phyloP scores from a whole-genome alignment of 257 asterid genomes.

The Nicotiana noctiflora region DNA sequence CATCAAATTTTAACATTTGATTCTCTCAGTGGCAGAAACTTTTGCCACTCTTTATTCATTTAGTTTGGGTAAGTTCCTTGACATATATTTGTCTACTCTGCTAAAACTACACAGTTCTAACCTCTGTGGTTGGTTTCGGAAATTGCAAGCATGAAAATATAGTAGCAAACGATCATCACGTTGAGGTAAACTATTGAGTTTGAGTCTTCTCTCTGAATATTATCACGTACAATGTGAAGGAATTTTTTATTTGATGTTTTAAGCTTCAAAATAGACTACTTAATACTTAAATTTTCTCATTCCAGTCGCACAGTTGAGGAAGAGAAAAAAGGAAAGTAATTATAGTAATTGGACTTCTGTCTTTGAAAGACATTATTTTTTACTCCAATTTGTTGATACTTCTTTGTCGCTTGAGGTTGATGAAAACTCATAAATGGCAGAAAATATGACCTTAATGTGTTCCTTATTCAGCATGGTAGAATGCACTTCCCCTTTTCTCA shows the following conservation, averaged over 20 bases:
- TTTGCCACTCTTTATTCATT: background rate
- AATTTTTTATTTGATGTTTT: background rate
- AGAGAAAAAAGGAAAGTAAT: background rate
- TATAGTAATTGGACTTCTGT: background rate
- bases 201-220: background rate
- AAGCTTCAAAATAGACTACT: background rate
- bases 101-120: background rate
- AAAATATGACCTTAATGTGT: background rate
- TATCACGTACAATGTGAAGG: background rate
- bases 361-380: background rate
- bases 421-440: background rate
- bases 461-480: background rate
- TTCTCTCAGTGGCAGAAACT: background rate
- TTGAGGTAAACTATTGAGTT: background rate
- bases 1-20: background rate
- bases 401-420: background rate
- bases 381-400: background rate
- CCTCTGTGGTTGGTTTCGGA: background rate
- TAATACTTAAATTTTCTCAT: background rate
- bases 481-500: background rate
- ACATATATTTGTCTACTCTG: background rate
- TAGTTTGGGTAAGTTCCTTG: background rate
- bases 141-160: background rate
- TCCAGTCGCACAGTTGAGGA: background rate
- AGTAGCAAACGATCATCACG: background rate